phyloP scores from a whole-genome alignment of 2,329 filamentous ascomycete genomes.

The Calycina herbarum region DNA sequence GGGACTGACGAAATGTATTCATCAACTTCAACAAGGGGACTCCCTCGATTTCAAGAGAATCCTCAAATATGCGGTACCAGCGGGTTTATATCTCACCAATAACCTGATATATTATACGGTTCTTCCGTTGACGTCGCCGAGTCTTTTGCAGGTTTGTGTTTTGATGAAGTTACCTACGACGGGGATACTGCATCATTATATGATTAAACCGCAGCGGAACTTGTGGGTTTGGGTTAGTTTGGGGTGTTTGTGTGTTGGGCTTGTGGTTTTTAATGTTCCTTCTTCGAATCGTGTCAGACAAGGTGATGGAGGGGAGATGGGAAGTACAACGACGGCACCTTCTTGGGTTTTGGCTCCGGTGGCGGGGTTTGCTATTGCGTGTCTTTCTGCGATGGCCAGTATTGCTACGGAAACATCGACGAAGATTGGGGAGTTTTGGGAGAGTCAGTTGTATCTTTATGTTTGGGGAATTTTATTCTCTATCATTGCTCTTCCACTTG shows the following conservation, averaged over 20 bases:
- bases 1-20: slow-evolving; percentile 3
- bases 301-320: slow-evolving; percentile 1
- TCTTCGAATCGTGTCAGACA: background rate
- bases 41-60: slow-evolving; percentile 13
- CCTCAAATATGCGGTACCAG: slow-evolving; percentile 26
- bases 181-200: slow-evolving; percentile 28
- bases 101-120: slow-evolving; percentile 31
- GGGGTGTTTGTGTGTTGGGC: slow-evolving; percentile 23
- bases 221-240: slow-evolving; percentile 25
- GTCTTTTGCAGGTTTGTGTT: slow-evolving; percentile 29
- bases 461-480: slow-evolving; percentile 26
- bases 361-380: slow-evolving; percentile 25
- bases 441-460: slow-evolving; percentile 26
- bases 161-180: slow-evolving; percentile 28
- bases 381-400: slow-evolving; percentile 26
- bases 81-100: slow-evolving; percentile 26
- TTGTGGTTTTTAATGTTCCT: slow-evolving; percentile 27
- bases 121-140: slow-evolving; percentile 24
- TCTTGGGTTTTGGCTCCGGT: slow-evolving; percentile 26
- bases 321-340: background rate
- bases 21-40: slow-evolving; percentile 4
- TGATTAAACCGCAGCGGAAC: slow-evolving; percentile 26
- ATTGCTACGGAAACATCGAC: slow-evolving; percentile 28
- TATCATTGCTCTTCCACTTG: slow-evolving; percentile 11
- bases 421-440: slow-evolving; percentile 30